Evolutionary conservation across 106 monocot species (phyloP).

Genomic region (Allium sativum): DNA sequence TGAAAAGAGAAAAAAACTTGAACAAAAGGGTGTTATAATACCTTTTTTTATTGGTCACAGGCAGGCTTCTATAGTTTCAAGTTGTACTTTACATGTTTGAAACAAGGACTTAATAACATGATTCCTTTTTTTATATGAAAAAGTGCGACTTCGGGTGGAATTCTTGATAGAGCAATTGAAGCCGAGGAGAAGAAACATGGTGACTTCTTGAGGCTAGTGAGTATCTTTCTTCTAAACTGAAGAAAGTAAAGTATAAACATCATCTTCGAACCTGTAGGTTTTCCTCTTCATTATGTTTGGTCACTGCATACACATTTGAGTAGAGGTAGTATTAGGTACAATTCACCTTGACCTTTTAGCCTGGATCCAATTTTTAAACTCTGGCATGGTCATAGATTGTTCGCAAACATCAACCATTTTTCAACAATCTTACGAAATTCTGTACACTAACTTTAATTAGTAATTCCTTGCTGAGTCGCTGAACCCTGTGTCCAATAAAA

Average conservation of each 20-base stretch:
- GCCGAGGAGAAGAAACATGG: constrained; percentile 83
- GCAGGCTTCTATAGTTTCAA: constrained; percentile 14
- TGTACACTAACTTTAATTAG: not conserved
- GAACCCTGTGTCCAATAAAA: not conserved
- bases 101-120: too few relatives aligned
- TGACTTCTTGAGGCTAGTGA: constrained; percentile 75
- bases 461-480: not conserved
- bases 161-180: constrained; percentile 84
- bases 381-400: too few relatives aligned
- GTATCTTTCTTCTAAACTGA: not conserved
- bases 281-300: too few relatives aligned
- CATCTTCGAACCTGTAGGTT: too few relatives aligned
- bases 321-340: too few relatives aligned
- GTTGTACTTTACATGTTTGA: too few relatives aligned
- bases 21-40: constrained; percentile 78
- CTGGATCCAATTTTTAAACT: too few relatives aligned
- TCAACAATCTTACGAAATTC: not conserved
- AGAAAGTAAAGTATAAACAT: too few relatives aligned
- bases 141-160: constrained; percentile 77
- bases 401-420: too few relatives aligned
- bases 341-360: too few relatives aligned
- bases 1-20: constrained; percentile 62
- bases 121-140: not conserved
- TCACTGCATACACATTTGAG: too few relatives aligned
- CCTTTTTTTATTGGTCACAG: constrained; percentile 85